phyloP scores from a whole-genome alignment of 495 filamentous ascomycete genomes.

The Trichoderma asperelloides region DNA sequence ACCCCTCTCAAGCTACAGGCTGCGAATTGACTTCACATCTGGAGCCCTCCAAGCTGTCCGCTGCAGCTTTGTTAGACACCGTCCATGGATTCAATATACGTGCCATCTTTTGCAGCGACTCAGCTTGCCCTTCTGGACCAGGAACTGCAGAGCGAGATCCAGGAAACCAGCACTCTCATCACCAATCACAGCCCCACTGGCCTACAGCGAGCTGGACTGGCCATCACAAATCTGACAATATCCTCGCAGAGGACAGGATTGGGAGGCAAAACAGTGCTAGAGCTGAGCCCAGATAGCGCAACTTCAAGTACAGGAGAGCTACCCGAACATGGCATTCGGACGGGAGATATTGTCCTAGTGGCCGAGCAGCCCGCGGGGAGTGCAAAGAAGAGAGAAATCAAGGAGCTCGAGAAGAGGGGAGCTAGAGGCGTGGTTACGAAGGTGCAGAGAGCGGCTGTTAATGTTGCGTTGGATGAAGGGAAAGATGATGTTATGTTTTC shows the following conservation, averaged over 20 bases:
- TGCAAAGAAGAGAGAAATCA: conserved; percentile 62
- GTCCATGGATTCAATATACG: conserved; percentile 42
- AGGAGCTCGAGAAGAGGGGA: conserved; percentile 53
- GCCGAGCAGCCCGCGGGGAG: conserved; percentile 62
- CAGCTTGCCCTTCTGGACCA: conserved; percentile 69
- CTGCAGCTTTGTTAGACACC: conserved; percentile 27
- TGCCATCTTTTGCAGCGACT: conserved; percentile 64
- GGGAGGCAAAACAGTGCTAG: conserved; percentile 78
- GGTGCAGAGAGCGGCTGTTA: conserved; percentile 54
- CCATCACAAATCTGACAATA: conserved; percentile 69
- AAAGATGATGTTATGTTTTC: conserved; percentile 52
- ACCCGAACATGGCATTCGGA: conserved; percentile 73
- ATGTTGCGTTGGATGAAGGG: conserved; percentile 57
- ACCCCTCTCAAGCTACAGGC: neutral
- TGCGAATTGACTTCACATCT: neutral
- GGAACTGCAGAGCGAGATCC: conserved; percentile 73
- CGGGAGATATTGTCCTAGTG: conserved; percentile 81
- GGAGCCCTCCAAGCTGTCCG: neutral
- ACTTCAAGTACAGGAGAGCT: conserved; percentile 42
- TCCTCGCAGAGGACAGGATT: conserved; percentile 81
- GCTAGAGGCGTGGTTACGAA: conserved; percentile 74
- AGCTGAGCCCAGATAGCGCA: conserved; percentile 68
- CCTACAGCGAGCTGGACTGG: conserved; percentile 79
- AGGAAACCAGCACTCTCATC: conserved; percentile 62
- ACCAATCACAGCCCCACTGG: conserved; percentile 59